Percentiles rank a stretch among this genome's conserved stretches.
Conservation (phyloP, 2,329 filamentous ascomycete species). For the Exserohilum turcica region DNA sequence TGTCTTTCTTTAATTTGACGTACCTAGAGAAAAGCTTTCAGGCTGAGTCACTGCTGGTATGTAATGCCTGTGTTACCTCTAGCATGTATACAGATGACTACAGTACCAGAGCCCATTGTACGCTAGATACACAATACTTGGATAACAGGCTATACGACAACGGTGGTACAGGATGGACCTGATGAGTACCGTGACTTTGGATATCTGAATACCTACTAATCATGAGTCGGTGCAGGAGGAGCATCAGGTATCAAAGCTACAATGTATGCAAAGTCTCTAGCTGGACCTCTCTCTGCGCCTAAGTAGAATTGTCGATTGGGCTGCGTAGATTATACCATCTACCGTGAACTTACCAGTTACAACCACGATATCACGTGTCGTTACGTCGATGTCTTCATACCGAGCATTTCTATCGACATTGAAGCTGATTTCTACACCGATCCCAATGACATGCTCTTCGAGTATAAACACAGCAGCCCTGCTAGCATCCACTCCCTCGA, state of each 20-base stretch:
- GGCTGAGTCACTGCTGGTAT: not conserved
- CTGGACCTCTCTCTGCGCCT: slow-evolving; percentile 2
- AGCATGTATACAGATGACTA: not conserved
- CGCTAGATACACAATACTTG: not conserved
- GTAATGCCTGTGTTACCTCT: not conserved
- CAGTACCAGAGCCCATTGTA: not conserved
- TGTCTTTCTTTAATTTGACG: not conserved
- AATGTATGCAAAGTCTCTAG: slow-evolving; percentile 3
- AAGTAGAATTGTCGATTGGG: slow-evolving; percentile 1
- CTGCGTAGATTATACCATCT: not conserved
- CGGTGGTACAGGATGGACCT: not conserved
- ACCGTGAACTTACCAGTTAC: not conserved
- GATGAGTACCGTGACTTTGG: not conserved
- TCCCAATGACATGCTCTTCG: not conserved
- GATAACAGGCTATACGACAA: not conserved
- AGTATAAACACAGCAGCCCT: not conserved
- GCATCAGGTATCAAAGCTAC: slow-evolving; percentile 2
- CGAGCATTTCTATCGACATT: not conserved
- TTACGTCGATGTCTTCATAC: not conserved
- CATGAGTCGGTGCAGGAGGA: not conserved
- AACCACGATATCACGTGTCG: not conserved
- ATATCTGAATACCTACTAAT: not conserved
- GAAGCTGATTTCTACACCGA: not conserved
- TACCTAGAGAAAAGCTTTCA: not conserved
- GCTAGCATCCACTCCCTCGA: not conserved